A percentile compares a stretch with the other conserved stretches of the same genome.
phyloP scores from a whole-genome alignment of 2,329 filamentous ascomycete genomes.

The Lecanoromycetidae sp. region DNA sequence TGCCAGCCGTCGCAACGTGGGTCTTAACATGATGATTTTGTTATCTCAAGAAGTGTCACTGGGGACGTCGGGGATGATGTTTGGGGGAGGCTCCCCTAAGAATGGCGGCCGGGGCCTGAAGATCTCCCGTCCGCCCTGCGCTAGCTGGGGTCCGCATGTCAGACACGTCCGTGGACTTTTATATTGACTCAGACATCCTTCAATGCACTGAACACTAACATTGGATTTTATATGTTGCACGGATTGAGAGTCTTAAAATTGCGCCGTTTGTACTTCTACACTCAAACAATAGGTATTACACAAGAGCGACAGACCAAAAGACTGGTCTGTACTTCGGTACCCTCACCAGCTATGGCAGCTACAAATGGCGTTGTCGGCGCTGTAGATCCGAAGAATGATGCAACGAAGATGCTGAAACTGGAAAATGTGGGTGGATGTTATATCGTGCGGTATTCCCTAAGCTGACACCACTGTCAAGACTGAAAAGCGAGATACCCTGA shows the following conservation, averaged over 20 bases:
- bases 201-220: background rate
- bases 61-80: no score
- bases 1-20: background rate
- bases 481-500: conserved; percentile 73
- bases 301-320: background rate
- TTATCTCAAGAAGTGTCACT: background rate
- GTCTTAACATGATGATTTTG: conserved; percentile 1
- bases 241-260: background rate
- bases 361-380: conserved; percentile 30
- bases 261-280: background rate
- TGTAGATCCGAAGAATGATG: conserved; percentile 42
- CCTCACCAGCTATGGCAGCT: conserved; percentile 31
- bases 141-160: conserved; percentile 5
- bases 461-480: no score
- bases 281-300: background rate
- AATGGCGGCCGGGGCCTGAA: no score
- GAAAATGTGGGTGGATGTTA: no score
- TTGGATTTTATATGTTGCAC: background rate
- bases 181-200: background rate
- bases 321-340: background rate
- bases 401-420: conserved; percentile 52
- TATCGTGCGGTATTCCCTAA: no score
- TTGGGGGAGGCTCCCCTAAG: background rate
- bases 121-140: no score
- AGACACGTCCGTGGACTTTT: background rate